phyloP scores from a whole-genome alignment of 805 yeast species.

The Pichia cabralensis region DNA sequence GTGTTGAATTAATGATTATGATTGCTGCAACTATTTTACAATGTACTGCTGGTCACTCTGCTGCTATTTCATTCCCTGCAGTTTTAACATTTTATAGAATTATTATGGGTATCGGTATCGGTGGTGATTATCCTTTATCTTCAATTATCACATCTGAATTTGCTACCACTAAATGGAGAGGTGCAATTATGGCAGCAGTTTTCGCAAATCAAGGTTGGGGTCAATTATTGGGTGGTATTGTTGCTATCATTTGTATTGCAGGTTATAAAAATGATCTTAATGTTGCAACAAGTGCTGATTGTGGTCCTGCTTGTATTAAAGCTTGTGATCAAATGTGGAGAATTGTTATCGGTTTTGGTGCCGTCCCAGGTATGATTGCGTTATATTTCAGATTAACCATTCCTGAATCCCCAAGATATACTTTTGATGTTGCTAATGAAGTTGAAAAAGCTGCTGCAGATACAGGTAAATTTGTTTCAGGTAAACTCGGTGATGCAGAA shows the following conservation, averaged over 20 bases:
- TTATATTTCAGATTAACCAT: slow-evolving; percentile 87
- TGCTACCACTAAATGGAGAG: slow-evolving; percentile 93
- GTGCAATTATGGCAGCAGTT: slow-evolving; percentile 94
- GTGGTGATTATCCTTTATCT: slow-evolving; percentile 93
- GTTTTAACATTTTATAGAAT: slow-evolving; percentile 71
- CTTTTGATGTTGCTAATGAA: slow-evolving; percentile 63
- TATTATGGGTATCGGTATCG: slow-evolving; percentile 91
- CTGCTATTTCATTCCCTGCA: slow-evolving; percentile 66
- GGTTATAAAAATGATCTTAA: slow-evolving; percentile 59
- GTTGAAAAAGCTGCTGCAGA: slow-evolving; percentile 49
- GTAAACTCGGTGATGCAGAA: slow-evolving; percentile 41
- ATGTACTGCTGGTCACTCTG: slow-evolving; percentile 61
- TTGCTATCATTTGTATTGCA: slow-evolving; percentile 65
- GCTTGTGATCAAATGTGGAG: slow-evolving; percentile 96
- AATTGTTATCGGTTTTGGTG: slow-evolving; percentile 79
- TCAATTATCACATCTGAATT: slow-evolving; percentile 91
- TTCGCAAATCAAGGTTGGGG: slow-evolving; percentile 98
- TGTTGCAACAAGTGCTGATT: slow-evolving; percentile 47
- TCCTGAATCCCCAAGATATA: slow-evolving; percentile 91
- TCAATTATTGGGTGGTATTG: slow-evolving; percentile 79
- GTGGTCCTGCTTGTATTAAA: slow-evolving; percentile 56
- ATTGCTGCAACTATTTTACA: slow-evolving; percentile 72
- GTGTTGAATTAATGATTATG: slow-evolving; percentile 77
- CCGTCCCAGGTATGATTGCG: slow-evolving; percentile 79
- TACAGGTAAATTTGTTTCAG: slow-evolving; percentile 39